Conservation (phyloP, 1,139 yeast genomes). For the Taiozyma sp. region DNA sequence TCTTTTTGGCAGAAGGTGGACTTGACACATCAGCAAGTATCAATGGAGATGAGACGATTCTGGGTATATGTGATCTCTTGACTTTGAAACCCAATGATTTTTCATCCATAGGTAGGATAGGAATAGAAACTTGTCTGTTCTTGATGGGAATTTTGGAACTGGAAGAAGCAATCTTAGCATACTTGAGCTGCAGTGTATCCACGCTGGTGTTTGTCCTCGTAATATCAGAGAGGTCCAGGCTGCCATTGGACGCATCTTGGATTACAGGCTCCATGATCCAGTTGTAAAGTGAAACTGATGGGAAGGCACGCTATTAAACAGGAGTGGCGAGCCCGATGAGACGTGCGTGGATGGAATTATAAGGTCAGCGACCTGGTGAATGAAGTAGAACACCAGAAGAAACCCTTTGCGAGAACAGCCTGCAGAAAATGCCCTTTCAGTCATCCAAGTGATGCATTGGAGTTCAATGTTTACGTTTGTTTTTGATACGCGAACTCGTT, state of each 20-base stretch:
- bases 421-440: neutral
- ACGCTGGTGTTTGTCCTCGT: neutral
- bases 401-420: neutral
- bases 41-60: constrained; percentile 17
- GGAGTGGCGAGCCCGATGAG: neutral
- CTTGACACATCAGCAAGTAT: neutral
- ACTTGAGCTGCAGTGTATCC: constrained; percentile 5
- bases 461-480: neutral
- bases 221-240: neutral
- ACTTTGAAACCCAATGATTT: constrained; percentile 2
- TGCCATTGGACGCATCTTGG: neutral
- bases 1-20: neutral
- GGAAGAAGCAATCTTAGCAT: constrained; percentile 1
- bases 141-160: constrained; percentile 19
- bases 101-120: constrained; percentile 15
- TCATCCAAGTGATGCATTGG: neutral
- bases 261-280: neutral
- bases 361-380: neutral
- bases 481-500: neutral
- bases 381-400: neutral
- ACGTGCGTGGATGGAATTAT: neutral
- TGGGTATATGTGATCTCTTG: constrained; percentile 17
- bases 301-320: neutral
- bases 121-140: constrained; percentile 16
- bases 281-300: neutral